Evolutionary conservation across 2,329 filamentous ascomycete genomes (phyloP), one percentile per base, ranked within the genome.

Genomic region (Scleromitrula shiraiana): DNA sequence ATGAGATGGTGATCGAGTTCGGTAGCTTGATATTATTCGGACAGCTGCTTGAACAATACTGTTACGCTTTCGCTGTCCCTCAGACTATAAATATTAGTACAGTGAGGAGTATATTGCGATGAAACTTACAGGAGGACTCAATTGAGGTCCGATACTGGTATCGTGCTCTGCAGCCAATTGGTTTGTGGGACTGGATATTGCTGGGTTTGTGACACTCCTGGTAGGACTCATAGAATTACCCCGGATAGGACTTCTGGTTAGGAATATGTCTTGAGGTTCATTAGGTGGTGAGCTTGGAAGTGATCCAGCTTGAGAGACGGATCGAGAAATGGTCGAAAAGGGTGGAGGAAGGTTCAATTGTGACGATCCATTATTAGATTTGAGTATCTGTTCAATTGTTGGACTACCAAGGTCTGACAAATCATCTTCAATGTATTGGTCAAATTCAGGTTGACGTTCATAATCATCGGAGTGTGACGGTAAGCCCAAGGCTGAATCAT

Each of bases 281-380:
- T 32, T 40, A n/a, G 32, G 37, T 19, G 40, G 40, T 10, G 53
- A 49, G 7, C 40, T 46, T 45, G 59, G 56, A 23, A 58, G 45
- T 41, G 53, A 52, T 23, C 46, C 51, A 14, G 51, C 53, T 14
- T 46, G 51, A 5, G 57, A 62, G 12, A 50, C 42, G 9, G 49
- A 56, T 7, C 61, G 57, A 33, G 56, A 38, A 9, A 53, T 49
- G 8, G 54, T 50, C 8, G 60, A 63, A 35, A 63, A 63, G 41
- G 62, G 62, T n/a, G 59, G 59, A 7, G 61, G 62, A 5, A 63
- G 46, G 26, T 44, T 29, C 26, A 59, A 41, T 23, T 42, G 42
- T 29, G 50, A 44, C 1, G 59, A 59, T 1, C 10, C n/a, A 19
- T n/a, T n/a, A 40, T 7, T 30, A 10, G 35, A 40, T 32, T 30